These are phyloP conservation scores for Dendrobium catenatum DNA, from an alignment of 106 monocot genomes.

Conservation along the genomic window DNA sequence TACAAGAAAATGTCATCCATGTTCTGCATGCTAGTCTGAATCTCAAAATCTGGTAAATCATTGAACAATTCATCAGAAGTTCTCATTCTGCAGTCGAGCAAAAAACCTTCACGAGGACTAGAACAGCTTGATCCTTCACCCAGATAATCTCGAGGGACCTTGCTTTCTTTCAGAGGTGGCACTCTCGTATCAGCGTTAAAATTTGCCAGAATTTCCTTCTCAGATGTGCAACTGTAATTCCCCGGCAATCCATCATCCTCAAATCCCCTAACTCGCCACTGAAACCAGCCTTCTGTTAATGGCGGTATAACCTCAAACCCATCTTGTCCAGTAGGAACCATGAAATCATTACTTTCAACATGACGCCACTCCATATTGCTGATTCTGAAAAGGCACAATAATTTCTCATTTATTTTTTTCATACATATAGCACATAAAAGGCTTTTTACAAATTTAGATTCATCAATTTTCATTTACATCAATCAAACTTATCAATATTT, in stretches of 20 bases:
- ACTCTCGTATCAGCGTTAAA: background rate
- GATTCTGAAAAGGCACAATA: background rate
- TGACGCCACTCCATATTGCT: background rate
- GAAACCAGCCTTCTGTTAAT: slow-evolving; percentile 1
- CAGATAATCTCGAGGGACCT: background rate
- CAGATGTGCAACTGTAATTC: background rate
- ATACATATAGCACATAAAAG: background rate
- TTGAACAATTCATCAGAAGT: slow-evolving; percentile 14
- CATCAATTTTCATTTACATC: background rate
- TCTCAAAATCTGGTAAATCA: slow-evolving; percentile 10
- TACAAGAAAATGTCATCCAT: slow-evolving; percentile 35
- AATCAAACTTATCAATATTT: background rate
- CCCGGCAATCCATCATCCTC: background rate
- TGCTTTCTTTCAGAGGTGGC: background rate
- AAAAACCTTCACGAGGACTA: background rate
- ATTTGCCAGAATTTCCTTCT: background rate
- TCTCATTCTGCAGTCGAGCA: background rate
- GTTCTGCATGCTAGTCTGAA: slow-evolving; percentile 21
- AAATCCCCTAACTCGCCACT: background rate
- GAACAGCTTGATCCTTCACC: background rate
- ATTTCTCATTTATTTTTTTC: background rate
- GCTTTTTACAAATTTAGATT: background rate
- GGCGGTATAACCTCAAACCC: background rate
- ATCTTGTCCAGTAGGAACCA: background rate
- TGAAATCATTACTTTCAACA: background rate